Percentiles rank a stretch among this genome's conserved stretches.
Evolutionary conservation across 176 grass and related monocot species (phyloP).

Genomic region (Thalia dealbata): DNA sequence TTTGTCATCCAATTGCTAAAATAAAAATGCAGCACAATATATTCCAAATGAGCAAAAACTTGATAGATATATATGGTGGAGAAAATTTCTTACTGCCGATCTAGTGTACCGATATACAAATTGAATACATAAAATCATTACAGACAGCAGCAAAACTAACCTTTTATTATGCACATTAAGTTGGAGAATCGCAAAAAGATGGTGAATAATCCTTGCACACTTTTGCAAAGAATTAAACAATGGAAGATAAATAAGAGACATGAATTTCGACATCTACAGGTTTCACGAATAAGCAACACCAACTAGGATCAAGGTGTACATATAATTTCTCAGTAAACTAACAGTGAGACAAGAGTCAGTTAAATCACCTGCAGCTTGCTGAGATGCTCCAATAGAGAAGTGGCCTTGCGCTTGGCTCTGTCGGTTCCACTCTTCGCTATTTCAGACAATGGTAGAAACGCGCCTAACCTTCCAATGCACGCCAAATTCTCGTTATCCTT

Average conservation of each 20-base stretch:
- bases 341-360: background rate
- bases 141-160: background rate
- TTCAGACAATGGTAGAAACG: constrained; percentile 79
- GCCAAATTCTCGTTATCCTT: constrained; percentile 84
- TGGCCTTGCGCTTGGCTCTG: constrained; percentile 86
- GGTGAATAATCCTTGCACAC: background rate
- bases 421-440: constrained; percentile 79
- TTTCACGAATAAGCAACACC: constrained; percentile 1
- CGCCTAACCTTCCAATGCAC: constrained; percentile 76
- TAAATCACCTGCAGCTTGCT: constrained; percentile 80
- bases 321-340: background rate
- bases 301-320: background rate
- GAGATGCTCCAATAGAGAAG: constrained; percentile 84
- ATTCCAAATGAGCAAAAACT: background rate
- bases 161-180: background rate
- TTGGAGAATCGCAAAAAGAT: background rate
- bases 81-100: background rate
- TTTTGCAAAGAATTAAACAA: constrained; percentile 7
- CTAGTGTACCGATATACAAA: background rate
- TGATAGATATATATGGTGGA: background rate
- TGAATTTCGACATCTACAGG: background rate
- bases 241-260: background rate
- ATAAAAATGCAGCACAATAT: background rate
- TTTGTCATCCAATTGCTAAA: background rate
- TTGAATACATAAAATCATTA: background rate